A percentile compares a stretch with the other conserved stretches of the same genome.
These are phyloP conservation scores for Anisogramma anomala DNA, from an alignment of 2,329 filamentous ascomycete genomes.

Conservation along the genomic window DNA sequence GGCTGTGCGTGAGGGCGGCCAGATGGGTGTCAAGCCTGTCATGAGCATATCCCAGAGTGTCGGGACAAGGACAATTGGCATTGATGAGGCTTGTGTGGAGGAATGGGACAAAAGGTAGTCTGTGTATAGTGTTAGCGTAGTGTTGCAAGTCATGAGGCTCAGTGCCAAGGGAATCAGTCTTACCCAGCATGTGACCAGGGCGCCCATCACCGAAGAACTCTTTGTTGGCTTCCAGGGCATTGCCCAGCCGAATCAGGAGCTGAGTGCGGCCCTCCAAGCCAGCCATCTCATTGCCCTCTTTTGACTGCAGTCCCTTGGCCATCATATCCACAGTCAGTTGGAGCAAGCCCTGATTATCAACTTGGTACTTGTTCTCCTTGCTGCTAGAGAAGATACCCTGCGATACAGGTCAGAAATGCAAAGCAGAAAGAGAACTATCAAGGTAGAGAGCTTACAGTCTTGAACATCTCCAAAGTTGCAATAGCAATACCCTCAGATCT, in stretches of 20 bases:
- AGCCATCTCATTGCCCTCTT: constrained; percentile 66
- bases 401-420: constrained; percentile 1
- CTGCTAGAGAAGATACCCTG: constrained; percentile 78
- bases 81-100: constrained; percentile 76
- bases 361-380: constrained; percentile 69
- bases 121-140: constrained; percentile 26
- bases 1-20: constrained; percentile 75
- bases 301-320: constrained; percentile 74
- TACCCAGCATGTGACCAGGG: constrained; percentile 84
- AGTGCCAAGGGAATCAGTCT: constrained; percentile 30
- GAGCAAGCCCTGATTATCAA: constrained; percentile 72
- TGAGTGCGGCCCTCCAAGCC: constrained; percentile 77
- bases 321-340: constrained; percentile 63
- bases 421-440: not conserved
- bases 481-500: constrained; percentile 82
- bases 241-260: constrained; percentile 62
- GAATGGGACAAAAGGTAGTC: constrained; percentile 91
- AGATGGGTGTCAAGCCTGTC: constrained; percentile 75
- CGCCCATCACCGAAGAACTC: constrained; percentile 80
- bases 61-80: constrained; percentile 74
- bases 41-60: constrained; percentile 87
- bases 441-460: constrained; percentile 37
- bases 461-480: constrained; percentile 80
- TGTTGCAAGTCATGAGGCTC: not conserved
- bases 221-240: constrained; percentile 62